Base-by-base conservation (phyloP, 371 early-diverging fungal species). In the Rhizopus delemar region DNA sequence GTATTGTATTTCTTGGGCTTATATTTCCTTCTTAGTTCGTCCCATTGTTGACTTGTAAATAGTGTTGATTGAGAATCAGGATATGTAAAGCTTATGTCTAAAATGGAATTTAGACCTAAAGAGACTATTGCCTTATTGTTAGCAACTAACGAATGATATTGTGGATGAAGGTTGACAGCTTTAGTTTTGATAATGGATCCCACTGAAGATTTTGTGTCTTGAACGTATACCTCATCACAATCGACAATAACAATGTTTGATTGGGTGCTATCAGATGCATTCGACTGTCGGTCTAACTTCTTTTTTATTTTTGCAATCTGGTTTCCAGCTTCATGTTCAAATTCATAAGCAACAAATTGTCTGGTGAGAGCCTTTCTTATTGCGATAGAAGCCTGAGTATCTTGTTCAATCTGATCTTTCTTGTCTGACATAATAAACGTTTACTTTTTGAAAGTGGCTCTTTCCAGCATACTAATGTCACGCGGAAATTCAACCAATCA, bases 101-200 rank as follows among this genome's bases (percentile, higher is more conserved):
- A 22, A 28, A 51, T 51, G 3, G 51, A 58, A 34, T 58, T 58
- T 43, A 51, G 34, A 6, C 41, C 58, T 32, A 51, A 22, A 43
- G 51, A 32, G 4, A 57, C 13, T 29, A 57, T 57, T 7, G 57
- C 51, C 35, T 58, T 58, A n/a, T 43, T 31, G 29, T 29, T 51
- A 1, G 32, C 2, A 31, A n/a, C 34, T 31, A 51, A 51, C 4
- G 34, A 51, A 51, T 51, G 51, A 15, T 51, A 51, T 4, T 38
- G 38, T 2, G 38, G 38, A 28, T 39, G 53, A 36, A 53, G 53
- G 8, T 28, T n/a, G 38, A n/a, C 32, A 4, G 53, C 53, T 7
- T 9, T 38, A 16, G 35, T 35, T 11, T 53, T 53, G 28, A 53
- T 38, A 4, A 38, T 38, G 4, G 53, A 34, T 16, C 53, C 38